Conservation (phyloP, 2,329 filamentous ascomycete genomes). For the Beauveria caledonica region DNA sequence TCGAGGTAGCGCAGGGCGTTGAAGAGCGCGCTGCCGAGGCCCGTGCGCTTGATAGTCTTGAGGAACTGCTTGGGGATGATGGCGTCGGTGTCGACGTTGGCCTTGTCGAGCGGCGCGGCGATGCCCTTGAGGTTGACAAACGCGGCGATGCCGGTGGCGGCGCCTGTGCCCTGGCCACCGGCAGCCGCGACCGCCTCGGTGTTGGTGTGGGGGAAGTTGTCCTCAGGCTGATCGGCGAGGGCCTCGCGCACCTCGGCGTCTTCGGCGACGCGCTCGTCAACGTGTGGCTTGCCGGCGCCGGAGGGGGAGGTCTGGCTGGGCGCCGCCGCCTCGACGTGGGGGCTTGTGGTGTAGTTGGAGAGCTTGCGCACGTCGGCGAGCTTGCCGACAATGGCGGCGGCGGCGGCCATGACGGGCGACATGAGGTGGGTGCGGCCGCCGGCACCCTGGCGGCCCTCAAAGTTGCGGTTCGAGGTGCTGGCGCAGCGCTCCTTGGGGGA, state of each 20-base stretch:
- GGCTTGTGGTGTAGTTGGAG: conserved; percentile 49
- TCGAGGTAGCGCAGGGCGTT: conserved; percentile 70
- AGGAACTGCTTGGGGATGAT: conserved; percentile 99
- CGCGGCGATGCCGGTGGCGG: conserved; percentile 63
- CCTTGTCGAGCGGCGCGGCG: conserved; percentile 76
- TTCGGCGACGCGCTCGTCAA: conserved; percentile 44
- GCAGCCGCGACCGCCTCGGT: conserved; percentile 30
- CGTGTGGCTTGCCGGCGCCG: conserved; percentile 34
- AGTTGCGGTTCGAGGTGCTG: conserved; percentile 93
- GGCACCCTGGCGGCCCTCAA: conserved; percentile 92
- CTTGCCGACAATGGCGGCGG: conserved; percentile 81
- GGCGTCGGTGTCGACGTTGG: conserved; percentile 96
- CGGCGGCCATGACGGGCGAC: conserved; percentile 95
- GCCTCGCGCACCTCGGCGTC: conserved; percentile 45
- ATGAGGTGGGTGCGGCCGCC: conserved; percentile 88
- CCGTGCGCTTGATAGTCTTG: conserved; percentile 97
- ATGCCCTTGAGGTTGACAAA: conserved; percentile 80
- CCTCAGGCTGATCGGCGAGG: conserved; percentile 52
- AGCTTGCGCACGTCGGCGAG: conserved; percentile 85
- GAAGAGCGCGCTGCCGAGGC: conserved; percentile 83
- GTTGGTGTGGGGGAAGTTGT: conserved; percentile 58
- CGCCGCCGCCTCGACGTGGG: conserved; percentile 41
- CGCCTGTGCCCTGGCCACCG: conserved; percentile 27
- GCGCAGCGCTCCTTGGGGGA: conserved; percentile 89
- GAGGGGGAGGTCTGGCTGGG: conserved; percentile 36